Percentiles rank a stretch among this genome's conserved stretches.
phyloP scores from a whole-genome alignment of 1,284 basidiomycete genomes.

The Ceratobasidium sp. region DNA sequence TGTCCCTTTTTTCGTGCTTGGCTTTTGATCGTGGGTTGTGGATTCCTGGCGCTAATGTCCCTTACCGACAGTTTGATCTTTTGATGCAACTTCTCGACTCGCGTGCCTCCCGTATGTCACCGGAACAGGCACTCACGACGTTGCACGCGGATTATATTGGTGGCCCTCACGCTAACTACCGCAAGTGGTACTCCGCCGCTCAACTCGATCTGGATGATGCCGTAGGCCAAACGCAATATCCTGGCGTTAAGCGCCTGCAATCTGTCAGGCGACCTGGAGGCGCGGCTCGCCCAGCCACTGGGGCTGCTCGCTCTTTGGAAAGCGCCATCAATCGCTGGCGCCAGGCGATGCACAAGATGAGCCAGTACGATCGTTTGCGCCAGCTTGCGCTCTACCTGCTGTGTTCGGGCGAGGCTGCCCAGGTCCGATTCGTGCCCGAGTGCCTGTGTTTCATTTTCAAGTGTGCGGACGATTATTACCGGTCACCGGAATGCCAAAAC shows the following conservation, averaged over 20 bases:
- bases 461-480: constrained; percentile 99
- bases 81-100: constrained; percentile 98
- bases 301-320: constrained; percentile 86
- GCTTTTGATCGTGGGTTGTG: constrained; percentile 24
- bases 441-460: constrained; percentile 99
- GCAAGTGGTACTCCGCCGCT: constrained; percentile 99
- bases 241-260: constrained; percentile 86
- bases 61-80: constrained; percentile 84
- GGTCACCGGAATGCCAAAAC: constrained; percentile 98
- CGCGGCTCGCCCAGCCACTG: constrained; percentile 67
- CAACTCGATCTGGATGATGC: constrained; percentile 99
- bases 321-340: constrained; percentile 94
- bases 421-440: constrained; percentile 98
- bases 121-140: constrained; percentile 93
- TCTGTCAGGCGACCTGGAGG: constrained; percentile 75
- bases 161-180: constrained; percentile 96
- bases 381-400: constrained; percentile 97
- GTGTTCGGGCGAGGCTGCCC: constrained; percentile 98
- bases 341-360: constrained; percentile 99
- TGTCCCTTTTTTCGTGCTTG: constrained; percentile 33
- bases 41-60: constrained; percentile 38
- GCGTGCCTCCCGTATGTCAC: constrained; percentile 96
- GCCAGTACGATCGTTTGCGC: constrained; percentile 95
- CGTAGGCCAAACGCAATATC: constrained; percentile 92
- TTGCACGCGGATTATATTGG: constrained; percentile 99